These are phyloP conservation scores for Xylaria sp. DNA, from an alignment of 2,329 filamentous ascomycete genomes.

Conservation along the genomic window DNA sequence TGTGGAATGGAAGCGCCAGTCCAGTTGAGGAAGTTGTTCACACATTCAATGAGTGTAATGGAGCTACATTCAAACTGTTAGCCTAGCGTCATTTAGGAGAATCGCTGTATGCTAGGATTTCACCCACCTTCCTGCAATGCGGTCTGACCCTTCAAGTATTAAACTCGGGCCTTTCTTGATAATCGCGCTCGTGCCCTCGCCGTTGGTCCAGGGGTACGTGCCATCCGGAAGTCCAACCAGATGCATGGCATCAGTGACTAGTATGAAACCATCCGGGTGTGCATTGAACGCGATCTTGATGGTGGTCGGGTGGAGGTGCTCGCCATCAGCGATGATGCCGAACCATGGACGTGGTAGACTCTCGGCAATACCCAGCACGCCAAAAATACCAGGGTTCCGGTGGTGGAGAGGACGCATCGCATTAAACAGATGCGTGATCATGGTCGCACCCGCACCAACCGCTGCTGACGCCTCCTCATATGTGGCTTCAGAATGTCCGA, in stretches of 20 bases:
- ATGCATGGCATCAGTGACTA: constrained; percentile 94
- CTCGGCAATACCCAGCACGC: constrained; percentile 77
- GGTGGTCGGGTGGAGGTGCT: constrained; percentile 87
- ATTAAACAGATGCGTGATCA: constrained; percentile 96
- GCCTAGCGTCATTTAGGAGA: not conserved
- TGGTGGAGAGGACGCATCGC: constrained; percentile 92
- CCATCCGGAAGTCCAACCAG: constrained; percentile 86
- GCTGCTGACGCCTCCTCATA: constrained; percentile 83
- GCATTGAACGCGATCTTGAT: constrained; percentile 91
- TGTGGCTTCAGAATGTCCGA: constrained; percentile 88
- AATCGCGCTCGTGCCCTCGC: constrained; percentile 66
- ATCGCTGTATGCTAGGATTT: not conserved
- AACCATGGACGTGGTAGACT: constrained; percentile 76
- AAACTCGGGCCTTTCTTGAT: constrained; percentile 78
- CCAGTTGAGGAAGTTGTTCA: constrained; percentile 84
- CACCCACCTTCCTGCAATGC: constrained; percentile 78
- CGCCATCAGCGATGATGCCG: constrained; percentile 89
- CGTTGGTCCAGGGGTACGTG: constrained; percentile 86
- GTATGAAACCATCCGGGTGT: constrained; percentile 84
- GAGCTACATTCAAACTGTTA: constrained; percentile 58
- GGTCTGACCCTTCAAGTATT: constrained; percentile 80
- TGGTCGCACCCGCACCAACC: constrained; percentile 79
- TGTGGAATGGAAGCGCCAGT: constrained; percentile 74
- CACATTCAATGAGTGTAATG: constrained; percentile 81
- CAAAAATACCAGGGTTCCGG: constrained; percentile 90